These are phyloP conservation scores for Raffaelea deltoideospora DNA, from an alignment of 2,329 filamentous ascomycete genomes.

Conservation along the genomic window DNA sequence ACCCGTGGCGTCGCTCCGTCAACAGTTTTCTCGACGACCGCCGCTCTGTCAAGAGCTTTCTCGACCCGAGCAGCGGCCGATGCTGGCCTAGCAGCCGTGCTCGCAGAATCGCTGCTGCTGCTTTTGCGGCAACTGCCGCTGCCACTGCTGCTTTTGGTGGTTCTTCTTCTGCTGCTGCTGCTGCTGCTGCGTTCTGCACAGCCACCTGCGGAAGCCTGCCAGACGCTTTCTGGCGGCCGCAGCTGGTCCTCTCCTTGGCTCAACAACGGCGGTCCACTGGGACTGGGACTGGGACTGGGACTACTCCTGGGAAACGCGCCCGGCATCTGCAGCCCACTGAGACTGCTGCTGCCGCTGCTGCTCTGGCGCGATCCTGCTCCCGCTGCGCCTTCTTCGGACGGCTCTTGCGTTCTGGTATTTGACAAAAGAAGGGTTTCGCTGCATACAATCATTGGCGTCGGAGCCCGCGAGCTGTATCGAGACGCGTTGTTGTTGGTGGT, in stretches of 20 bases:
- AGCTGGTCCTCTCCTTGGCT: no score
- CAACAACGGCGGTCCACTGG: constrained; percentile 2
- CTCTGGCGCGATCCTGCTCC: not conserved
- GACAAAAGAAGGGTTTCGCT: no score
- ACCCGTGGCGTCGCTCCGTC: no score
- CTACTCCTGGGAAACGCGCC: constrained; percentile 11
- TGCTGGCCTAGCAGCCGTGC: not conserved
- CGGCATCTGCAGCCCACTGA: constrained; percentile 10
- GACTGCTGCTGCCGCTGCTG: constrained; percentile 3
- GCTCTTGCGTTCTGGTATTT: no score
- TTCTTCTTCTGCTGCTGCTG: not conserved
- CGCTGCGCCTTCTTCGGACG: no score
- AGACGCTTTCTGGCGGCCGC: constrained; percentile 25
- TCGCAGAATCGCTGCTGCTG: not conserved
- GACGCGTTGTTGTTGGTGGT: no score
- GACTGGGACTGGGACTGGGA: constrained; percentile 5
- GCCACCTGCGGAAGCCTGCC: no score
- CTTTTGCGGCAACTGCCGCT: not conserved
- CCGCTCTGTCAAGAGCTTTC: no score
- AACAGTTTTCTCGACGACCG: no score
- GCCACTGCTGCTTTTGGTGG: not conserved
- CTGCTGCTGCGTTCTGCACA: no score
- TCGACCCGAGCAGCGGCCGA: no score
- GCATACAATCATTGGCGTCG: constrained; percentile 55
- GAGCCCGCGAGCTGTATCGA: constrained; percentile 47